Conservation (phyloP, 179 eudicot species). For the Vitellaria paradoxa region DNA sequence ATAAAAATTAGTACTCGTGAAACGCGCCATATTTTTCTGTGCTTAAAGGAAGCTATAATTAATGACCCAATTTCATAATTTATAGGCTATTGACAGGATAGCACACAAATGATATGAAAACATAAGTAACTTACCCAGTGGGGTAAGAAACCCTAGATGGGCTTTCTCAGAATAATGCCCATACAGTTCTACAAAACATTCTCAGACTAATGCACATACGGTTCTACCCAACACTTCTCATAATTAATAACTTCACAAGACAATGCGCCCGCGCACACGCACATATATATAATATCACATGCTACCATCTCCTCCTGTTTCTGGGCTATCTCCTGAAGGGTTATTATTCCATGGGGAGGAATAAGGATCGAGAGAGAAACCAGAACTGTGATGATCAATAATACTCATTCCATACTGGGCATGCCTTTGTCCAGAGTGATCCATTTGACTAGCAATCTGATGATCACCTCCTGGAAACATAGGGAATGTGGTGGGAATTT, state of each 20-base stretch:
- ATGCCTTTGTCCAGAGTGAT: too few relatives aligned
- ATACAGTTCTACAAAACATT: too few relatives aligned
- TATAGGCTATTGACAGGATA: background rate
- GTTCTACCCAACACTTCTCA: background rate
- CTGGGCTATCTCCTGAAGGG: background rate
- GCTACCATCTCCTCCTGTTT: constrained; percentile 1
- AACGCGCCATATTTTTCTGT: too few relatives aligned
- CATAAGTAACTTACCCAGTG: background rate
- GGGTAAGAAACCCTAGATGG: constrained; percentile 11
- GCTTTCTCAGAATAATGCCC: background rate
- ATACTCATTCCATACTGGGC: background rate
- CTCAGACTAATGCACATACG: background rate
- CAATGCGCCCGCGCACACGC: background rate
- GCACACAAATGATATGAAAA: background rate
- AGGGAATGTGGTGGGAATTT: background rate
- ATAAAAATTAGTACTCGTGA: too few relatives aligned
- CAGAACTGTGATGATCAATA: background rate
- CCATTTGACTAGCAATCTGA: background rate
- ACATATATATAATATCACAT: background rate
- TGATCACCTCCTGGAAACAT: background rate
- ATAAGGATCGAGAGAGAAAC: constrained; percentile 8
- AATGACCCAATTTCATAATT: background rate
- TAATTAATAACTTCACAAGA: background rate
- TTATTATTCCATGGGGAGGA: constrained; percentile 4
- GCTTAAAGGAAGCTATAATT: background rate